phyloP scores from a whole-genome alignment of 352 stramenopile genomes.

The Globisporangium okanoganense region DNA sequence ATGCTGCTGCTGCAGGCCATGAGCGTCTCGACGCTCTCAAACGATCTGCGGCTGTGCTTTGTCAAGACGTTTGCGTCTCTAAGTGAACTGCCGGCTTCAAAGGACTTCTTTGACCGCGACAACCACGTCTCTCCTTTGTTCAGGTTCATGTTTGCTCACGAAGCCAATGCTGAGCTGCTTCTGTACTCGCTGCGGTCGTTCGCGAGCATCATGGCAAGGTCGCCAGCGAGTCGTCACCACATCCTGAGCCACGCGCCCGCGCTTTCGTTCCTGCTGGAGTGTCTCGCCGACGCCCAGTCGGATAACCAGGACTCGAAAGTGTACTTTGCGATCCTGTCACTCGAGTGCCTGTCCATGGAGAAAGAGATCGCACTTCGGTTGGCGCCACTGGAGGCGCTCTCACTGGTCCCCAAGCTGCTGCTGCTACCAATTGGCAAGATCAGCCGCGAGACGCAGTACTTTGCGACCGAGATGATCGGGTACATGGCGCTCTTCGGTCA shows the following conservation, averaged over 20 bases:
- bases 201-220: slow-evolving; percentile 49
- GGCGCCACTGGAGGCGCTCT: slow-evolving; percentile 23
- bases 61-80: slow-evolving; percentile 22
- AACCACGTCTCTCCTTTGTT: slow-evolving; percentile 56
- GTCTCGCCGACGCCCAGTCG: slow-evolving; percentile 28
- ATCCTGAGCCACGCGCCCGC: slow-evolving; percentile 28
- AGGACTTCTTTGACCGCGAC: slow-evolving; percentile 28
- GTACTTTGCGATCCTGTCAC: slow-evolving; percentile 36
- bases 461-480: slow-evolving; percentile 57
- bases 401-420: slow-evolving; percentile 35
- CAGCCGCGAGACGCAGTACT: slow-evolving; percentile 42
- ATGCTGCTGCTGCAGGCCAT: slow-evolving; percentile 26
- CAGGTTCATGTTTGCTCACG: slow-evolving; percentile 44
- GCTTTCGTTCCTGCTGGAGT: slow-evolving; percentile 41
- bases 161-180: slow-evolving; percentile 28
- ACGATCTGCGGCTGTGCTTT: slow-evolving; percentile 23
- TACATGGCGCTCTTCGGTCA: slow-evolving; percentile 61
- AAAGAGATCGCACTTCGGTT: slow-evolving; percentile 31
- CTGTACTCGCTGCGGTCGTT: slow-evolving; percentile 38
- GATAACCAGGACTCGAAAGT: slow-evolving; percentile 24
- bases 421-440: slow-evolving; percentile 20
- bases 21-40: slow-evolving; percentile 14
- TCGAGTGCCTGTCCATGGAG: slow-evolving; percentile 62
- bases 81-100: slow-evolving; percentile 18
- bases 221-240: slow-evolving; percentile 31